Evolutionary conservation across 2,329 filamentous ascomycete genomes (phyloP).

Genomic region (Curvularia verruculosa): DNA sequence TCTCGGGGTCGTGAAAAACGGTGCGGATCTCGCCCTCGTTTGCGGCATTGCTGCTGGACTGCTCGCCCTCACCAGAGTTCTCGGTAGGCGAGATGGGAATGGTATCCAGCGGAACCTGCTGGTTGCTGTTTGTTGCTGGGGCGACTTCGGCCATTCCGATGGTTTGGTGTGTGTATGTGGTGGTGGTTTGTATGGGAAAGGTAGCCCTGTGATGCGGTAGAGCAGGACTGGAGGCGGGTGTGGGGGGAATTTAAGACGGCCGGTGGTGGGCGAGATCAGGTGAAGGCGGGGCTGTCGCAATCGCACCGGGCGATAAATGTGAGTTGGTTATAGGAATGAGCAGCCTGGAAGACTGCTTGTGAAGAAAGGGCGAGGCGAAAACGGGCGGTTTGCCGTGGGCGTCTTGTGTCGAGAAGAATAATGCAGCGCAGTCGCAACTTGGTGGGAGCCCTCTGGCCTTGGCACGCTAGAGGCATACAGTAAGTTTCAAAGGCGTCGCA

Average conservation of each 20-base stretch:
- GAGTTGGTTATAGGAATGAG: slow-evolving; percentile 30
- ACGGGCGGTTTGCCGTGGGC: slow-evolving; percentile 24
- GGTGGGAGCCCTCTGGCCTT: slow-evolving; percentile 22
- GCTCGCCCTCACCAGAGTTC: slow-evolving; percentile 50
- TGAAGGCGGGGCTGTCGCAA: slow-evolving; percentile 30
- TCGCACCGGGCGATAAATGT: slow-evolving; percentile 45
- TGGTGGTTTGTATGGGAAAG: slow-evolving; percentile 6
- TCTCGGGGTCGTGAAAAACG: slow-evolving; percentile 97
- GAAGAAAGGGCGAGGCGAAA: slow-evolving; percentile 19
- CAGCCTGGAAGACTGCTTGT: slow-evolving; percentile 18
- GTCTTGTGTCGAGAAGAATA: slow-evolving; percentile 32
- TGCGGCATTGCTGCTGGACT: slow-evolving; percentile 51
- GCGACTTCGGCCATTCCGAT: slow-evolving; percentile 47
- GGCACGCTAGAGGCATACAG: slow-evolving; percentile 20
- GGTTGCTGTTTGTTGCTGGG: slow-evolving; percentile 48
- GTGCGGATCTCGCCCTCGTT: slow-evolving; percentile 72
- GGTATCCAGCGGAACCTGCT: slow-evolving; percentile 61
- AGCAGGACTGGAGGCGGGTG: slow-evolving; percentile 10
- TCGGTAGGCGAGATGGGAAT: slow-evolving; percentile 61
- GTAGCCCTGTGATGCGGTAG: not conserved
- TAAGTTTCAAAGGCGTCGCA: slow-evolving; percentile 24
- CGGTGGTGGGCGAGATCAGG: slow-evolving; percentile 23
- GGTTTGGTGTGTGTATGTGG: slow-evolving; percentile 10
- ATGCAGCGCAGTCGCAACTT: slow-evolving; percentile 28
- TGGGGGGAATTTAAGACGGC: slow-evolving; percentile 22